Base-by-base conservation (phyloP, 1,284 basidiomycete genomes). In the Polyporus tsugae region DNA sequence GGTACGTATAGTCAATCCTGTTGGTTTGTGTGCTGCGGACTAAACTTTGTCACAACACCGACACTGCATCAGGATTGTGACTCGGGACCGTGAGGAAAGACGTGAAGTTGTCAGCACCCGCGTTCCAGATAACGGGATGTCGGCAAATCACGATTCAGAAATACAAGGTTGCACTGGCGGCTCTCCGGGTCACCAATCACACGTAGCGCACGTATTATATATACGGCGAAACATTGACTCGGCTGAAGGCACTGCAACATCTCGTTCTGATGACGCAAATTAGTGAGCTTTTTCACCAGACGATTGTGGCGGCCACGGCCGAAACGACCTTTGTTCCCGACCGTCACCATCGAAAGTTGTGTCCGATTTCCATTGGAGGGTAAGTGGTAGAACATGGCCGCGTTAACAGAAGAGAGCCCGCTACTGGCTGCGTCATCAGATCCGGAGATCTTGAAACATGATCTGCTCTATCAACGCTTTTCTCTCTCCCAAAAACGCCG, bases 401-500 rank as follows among this genome's bases (percentile, higher is more conserved):
- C 60, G 42, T 36, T 63, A 10, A 69, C 71, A 15, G 74, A 75
- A 66, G 70, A 72, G 53, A 73, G 68, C 55, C 71, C 74, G 19
- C 67, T 75, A 4, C 63, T 75, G 35, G 62, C 64, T 2, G 53
- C 57, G 10, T 42, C 57, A 1, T 29, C 71, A 46, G 70, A 70
- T 62, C 67, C 66, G 2, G 66, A 64, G 42, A 39, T 73, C 35
- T 46, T 70, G 35, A 72, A 76, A 58, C 72, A 74, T 55, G 73
- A 75, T 13, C 64, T 70, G 13, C 62, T 76, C 0, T 76, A 76
- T 60, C 49, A 73, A 53, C 75, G 75, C 38, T 76, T 75, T 62
- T 69, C 65, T 15, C 71, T 74, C 0, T 36, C 73, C 15, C 77
- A 79, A 66, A 91, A 90, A 77, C 73, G 76, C 17, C 63, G 77